phyloP scores from a whole-genome alignment of 768 basidiomycete genomes.

The Russula ochroleuca region DNA sequence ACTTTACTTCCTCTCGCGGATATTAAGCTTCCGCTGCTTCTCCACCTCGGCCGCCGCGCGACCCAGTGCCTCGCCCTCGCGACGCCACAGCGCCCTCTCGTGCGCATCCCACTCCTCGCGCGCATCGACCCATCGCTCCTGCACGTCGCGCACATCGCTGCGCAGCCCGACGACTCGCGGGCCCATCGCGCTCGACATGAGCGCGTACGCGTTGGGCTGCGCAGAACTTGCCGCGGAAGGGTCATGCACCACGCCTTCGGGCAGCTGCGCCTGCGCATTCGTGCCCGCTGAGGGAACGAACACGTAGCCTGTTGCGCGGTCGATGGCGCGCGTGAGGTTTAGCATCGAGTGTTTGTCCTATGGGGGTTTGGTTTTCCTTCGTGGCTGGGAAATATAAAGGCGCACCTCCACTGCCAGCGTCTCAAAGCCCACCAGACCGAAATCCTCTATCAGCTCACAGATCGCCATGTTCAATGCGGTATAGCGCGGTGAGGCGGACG shows the following conservation, averaged over 20 bases:
- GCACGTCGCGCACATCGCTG: slow-evolving; percentile 67
- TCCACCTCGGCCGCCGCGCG: slow-evolving; percentile 37
- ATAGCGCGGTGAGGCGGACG: slow-evolving; percentile 62
- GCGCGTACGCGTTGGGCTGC: slow-evolving; percentile 59
- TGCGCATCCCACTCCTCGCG: slow-evolving; percentile 77
- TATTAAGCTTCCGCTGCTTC: slow-evolving; percentile 28
- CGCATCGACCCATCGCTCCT: slow-evolving; percentile 92
- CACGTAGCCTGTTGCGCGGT: slow-evolving; percentile 89
- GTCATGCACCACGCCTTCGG: slow-evolving; percentile 34
- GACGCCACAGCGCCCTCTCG: slow-evolving; percentile 73
- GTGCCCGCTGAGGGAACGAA: slow-evolving; percentile 57
- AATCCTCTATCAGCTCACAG: slow-evolving; percentile 92
- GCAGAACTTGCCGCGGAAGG: slow-evolving; percentile 39
- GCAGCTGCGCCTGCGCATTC: slow-evolving; percentile 27
- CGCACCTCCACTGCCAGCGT: slow-evolving; percentile 90
- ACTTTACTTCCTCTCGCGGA: slow-evolving; percentile 20
- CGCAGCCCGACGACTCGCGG: slow-evolving; percentile 46
- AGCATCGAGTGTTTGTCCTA: slow-evolving; percentile 96
- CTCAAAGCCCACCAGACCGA: slow-evolving; percentile 89
- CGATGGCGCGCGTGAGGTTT: slow-evolving; percentile 74
- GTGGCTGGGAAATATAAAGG: neutral
- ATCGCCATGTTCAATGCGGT: slow-evolving; percentile 82
- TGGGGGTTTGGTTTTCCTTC: no score
- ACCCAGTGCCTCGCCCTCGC: slow-evolving; percentile 58
- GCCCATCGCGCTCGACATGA: slow-evolving; percentile 65